A percentile compares a stretch with the other conserved stretches of the same genome.
These are phyloP conservation scores for Ottelia alismoides DNA, from an alignment of 106 monocot genomes.

Conservation along the genomic window DNA sequence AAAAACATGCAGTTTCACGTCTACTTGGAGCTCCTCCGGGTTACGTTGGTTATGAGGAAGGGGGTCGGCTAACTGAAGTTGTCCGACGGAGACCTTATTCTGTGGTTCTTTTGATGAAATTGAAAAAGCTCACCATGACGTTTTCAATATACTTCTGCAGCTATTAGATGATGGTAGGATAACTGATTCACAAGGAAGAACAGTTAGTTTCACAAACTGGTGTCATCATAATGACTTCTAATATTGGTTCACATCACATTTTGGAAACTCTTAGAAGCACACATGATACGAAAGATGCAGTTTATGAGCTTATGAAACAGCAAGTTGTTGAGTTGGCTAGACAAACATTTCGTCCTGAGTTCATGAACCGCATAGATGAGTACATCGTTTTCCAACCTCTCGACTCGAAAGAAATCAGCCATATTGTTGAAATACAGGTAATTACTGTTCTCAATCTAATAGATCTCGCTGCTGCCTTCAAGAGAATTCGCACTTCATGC, in stretches of 20 bases:
- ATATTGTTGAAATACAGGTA: slow-evolving; percentile 94
- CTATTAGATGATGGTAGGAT: slow-evolving; percentile 89
- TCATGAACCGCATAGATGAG: slow-evolving; percentile 90
- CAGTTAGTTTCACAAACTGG: slow-evolving; percentile 76
- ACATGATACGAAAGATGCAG: slow-evolving; percentile 52
- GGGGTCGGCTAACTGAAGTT: slow-evolving; percentile 78
- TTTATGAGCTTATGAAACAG: slow-evolving; percentile 83
- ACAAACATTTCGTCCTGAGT: slow-evolving; percentile 81
- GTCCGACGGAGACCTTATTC: slow-evolving; percentile 73
- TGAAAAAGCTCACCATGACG: slow-evolving; percentile 90
- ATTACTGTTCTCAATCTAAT: no score
- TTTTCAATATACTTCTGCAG: slow-evolving; percentile 80
- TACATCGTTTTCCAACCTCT: slow-evolving; percentile 96
- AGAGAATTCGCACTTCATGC: no score
- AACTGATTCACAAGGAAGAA: slow-evolving; percentile 79
- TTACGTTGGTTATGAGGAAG: slow-evolving; percentile 93
- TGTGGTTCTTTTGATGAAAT: slow-evolving; percentile 91
- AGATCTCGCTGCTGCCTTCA: no score
- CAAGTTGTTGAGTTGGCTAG: slow-evolving; percentile 68
- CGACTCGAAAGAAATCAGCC: slow-evolving; percentile 53
- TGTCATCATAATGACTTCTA: slow-evolving; percentile 92
- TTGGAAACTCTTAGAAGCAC: slow-evolving; percentile 63
- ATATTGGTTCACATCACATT: slow-evolving; percentile 80
- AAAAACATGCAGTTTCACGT: slow-evolving; percentile 81
- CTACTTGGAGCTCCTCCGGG: slow-evolving; percentile 91